Evolutionary conservation across 805 yeast species (phyloP), one percentile per base, ranked within the genome.

Genomic region (Ascoidea rubescens): DNA sequence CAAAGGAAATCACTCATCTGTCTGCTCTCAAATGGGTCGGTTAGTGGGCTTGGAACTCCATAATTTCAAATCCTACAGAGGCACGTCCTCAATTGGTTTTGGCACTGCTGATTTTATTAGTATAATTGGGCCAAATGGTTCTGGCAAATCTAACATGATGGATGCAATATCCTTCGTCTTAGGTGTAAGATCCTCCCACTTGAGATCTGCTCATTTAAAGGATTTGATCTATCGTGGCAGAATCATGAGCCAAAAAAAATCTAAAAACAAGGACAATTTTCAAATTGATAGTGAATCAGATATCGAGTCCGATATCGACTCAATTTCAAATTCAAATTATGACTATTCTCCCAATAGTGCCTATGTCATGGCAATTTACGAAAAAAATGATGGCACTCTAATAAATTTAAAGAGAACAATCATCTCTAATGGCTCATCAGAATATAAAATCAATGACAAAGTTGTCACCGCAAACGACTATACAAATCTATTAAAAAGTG

Each of bases 41-140:
- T 70, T 90, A 31, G 71, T 81, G 45, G 90, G 91, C 1, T 66
- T 90, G 51, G 96, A 87, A 63, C 69, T 90, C 42, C 71, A 77
- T 66, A 88, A 93, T 66, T 93, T 93, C 79, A 93, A 93, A 69
- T 90, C 97, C 0, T 93, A 93, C 63, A 73, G 77, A 52, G 97
- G 96, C 0, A 74, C 77, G 0, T 75, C 87, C 16, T 73, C 74
- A 5, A 78, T 91, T 28, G 95, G 93, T 2, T 85, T 93, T 66
- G 96, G 96, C 0, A 74, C 82, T 10, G 78, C 90, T 0, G 73
- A 76, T 55, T 93, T 93, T 70, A 87, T 96, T 1, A 83, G 95
- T 48, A 87, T 93, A 56, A 86, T 93, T 53, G 99, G 99, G 1
- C 98, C 98, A n/a, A 93, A 93, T 72, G 99, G 99, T 42, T 85